Evolutionary conservation across 257 asterid genomes (phyloP).

Genomic region (Petunia secreta): DNA sequence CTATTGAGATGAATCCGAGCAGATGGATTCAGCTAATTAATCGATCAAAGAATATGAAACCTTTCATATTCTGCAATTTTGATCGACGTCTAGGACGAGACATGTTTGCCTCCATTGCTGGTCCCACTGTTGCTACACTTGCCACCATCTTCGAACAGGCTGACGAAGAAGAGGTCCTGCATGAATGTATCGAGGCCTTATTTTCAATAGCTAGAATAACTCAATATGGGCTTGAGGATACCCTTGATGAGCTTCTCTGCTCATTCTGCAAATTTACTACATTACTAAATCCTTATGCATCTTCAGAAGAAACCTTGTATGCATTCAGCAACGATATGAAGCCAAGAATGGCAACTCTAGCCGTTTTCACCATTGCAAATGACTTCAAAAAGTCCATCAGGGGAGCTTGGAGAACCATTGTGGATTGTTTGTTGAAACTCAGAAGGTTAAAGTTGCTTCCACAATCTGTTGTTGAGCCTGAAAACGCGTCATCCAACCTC

Average conservation of each 20-base stretch:
- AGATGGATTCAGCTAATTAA: constrained; percentile 89
- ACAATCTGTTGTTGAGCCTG: constrained; percentile 63
- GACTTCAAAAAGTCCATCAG: constrained; percentile 72
- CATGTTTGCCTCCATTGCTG: constrained; percentile 84
- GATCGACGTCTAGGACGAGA: constrained; percentile 85
- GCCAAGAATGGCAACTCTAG: constrained; percentile 87
- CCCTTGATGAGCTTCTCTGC: constrained; percentile 78
- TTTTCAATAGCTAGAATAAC: constrained; percentile 86
- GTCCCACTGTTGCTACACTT: constrained; percentile 85
- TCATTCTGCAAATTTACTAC: constrained; percentile 89
- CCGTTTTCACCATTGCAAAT: constrained; percentile 81
- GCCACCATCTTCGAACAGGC: constrained; percentile 83
- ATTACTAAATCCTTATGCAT: constrained; percentile 71
- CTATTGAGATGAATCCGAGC: constrained; percentile 70
- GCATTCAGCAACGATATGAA: constrained; percentile 84
- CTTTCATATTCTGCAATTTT: constrained; percentile 58
- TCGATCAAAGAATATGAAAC: constrained; percentile 59
- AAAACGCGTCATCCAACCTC: constrained; percentile 26
- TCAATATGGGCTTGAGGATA: constrained; percentile 81
- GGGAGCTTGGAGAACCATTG: constrained; percentile 93
- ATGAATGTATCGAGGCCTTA: constrained; percentile 76
- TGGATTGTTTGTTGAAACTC: constrained; percentile 90
- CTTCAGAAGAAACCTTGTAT: constrained; percentile 80
- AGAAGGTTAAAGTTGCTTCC: constrained; percentile 84
- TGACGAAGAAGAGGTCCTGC: constrained; percentile 83